Conservation (phyloP, 2,329 filamentous ascomycete genomes). For the Chaetomiaceae sp. region DNA sequence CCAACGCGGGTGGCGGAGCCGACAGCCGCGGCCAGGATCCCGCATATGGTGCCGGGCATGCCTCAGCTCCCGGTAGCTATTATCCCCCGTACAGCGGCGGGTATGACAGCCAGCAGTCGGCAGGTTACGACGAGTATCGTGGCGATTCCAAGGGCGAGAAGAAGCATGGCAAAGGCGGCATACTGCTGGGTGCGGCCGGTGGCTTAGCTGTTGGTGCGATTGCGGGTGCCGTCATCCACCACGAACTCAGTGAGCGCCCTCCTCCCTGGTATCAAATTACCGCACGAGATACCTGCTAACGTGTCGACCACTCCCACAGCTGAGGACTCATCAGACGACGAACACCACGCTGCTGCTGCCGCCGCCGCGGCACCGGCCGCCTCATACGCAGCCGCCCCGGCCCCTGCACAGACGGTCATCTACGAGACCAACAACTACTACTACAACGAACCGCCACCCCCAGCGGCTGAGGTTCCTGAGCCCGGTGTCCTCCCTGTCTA, state of each 20-base stretch:
- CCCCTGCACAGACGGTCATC: conserved; percentile 3
- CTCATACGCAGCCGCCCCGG: conserved; percentile 1
- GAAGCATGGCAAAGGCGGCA: conserved; percentile 42
- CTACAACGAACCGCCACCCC: conserved; percentile 9
- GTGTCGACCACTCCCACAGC: neutral
- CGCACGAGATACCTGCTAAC: too few relatives aligned
- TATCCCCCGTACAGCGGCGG: neutral
- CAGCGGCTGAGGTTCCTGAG: neutral
- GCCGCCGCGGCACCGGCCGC: conserved; percentile 5
- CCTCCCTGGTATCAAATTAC: too few relatives aligned
- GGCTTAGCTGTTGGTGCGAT: conserved; percentile 53
- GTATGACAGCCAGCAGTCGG: conserved; percentile 3
- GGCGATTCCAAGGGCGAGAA: conserved; percentile 35
- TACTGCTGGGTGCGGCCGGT: conserved; percentile 52
- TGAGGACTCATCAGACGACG: conserved; percentile 22
- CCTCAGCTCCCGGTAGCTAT: neutral
- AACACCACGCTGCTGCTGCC: conserved; percentile 13
- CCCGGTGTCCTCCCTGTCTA: conserved; percentile 20
- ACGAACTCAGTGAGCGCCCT: conserved; percentile 47
- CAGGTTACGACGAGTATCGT: neutral
- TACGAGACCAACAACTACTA: conserved; percentile 22
- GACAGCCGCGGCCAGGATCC: conserved; percentile 14
- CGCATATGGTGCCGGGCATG: too few relatives aligned
- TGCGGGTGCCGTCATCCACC: conserved; percentile 52
- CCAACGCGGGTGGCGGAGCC: conserved; percentile 8